These are phyloP conservation scores for Bacidia gigantensis DNA, from an alignment of 495 filamentous ascomycete genomes.

Conservation along the genomic window DNA sequence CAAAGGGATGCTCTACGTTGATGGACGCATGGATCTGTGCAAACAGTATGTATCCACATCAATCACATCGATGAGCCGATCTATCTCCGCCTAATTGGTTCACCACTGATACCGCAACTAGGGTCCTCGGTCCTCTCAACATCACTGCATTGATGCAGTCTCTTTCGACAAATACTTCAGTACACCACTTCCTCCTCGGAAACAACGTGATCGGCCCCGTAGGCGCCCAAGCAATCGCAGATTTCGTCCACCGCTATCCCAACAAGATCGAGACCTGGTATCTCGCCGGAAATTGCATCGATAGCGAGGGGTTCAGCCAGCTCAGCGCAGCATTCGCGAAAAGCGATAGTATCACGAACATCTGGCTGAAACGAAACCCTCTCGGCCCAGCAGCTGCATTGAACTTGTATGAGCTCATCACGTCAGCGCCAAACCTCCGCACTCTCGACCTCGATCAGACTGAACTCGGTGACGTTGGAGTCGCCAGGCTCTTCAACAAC, in stretches of 20 bases:
- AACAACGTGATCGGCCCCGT: constrained; percentile 31
- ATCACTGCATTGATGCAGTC: constrained; percentile 24
- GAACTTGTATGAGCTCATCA: constrained; percentile 22
- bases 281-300: constrained; percentile 29
- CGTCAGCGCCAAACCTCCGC: constrained; percentile 19
- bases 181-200: constrained; percentile 30
- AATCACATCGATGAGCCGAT: background rate
- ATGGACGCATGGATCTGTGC: constrained; percentile 14
- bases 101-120: constrained; percentile 10
- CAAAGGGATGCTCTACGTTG: constrained; percentile 11
- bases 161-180: constrained; percentile 22
- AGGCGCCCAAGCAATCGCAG: constrained; percentile 26
- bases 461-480: constrained; percentile 26
- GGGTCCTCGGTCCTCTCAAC: constrained; percentile 27
- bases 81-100: background rate
- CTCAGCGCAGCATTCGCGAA: constrained; percentile 23
- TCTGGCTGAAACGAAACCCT: constrained; percentile 37
- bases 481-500: constrained; percentile 22
- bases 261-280: constrained; percentile 32
- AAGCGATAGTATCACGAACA: constrained; percentile 23
- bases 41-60: constrained; percentile 3
- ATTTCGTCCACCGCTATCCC: constrained; percentile 22
- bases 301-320: constrained; percentile 17
- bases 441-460: constrained; percentile 32
- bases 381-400: constrained; percentile 18